phyloP scores from a whole-genome alignment of 2,329 filamentous ascomycete species.

The Alternaria dauci region DNA sequence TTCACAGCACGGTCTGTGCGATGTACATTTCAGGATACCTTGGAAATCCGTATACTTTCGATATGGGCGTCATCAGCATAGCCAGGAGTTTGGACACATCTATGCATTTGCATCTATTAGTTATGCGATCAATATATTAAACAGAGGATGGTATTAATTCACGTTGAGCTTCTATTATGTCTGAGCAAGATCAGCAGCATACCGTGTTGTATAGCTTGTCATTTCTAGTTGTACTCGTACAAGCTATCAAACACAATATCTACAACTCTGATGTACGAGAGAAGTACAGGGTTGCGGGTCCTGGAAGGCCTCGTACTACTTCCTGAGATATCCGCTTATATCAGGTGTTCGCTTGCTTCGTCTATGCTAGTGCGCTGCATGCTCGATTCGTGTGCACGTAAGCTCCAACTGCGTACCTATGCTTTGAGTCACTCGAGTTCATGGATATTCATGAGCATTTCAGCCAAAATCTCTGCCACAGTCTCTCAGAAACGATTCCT shows the following conservation, averaged over 20 bases:
- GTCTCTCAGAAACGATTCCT: not conserved
- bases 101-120: conserved; percentile 15
- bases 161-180: not conserved
- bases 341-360: conserved; percentile 11
- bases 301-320: not conserved
- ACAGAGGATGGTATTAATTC: not conserved
- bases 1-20: not conserved
- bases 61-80: conserved; percentile 30
- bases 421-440: not conserved
- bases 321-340: conserved; percentile 10
- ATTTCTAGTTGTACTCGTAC: not conserved
- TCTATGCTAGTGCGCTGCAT: conserved; percentile 14
- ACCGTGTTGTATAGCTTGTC: not conserved
- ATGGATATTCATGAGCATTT: not conserved
- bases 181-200: not conserved
- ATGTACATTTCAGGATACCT: not conserved
- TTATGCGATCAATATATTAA: not conserved
- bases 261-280: not conserved
- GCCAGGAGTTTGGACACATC: conserved; percentile 28
- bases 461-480: not conserved
- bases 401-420: too few species aligned
- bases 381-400: not conserved
- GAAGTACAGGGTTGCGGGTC: not conserved
- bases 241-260: not conserved
- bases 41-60: not conserved